Conservation (phyloP, 305 asterid genomes). For the Fraxinus velutina region DNA sequence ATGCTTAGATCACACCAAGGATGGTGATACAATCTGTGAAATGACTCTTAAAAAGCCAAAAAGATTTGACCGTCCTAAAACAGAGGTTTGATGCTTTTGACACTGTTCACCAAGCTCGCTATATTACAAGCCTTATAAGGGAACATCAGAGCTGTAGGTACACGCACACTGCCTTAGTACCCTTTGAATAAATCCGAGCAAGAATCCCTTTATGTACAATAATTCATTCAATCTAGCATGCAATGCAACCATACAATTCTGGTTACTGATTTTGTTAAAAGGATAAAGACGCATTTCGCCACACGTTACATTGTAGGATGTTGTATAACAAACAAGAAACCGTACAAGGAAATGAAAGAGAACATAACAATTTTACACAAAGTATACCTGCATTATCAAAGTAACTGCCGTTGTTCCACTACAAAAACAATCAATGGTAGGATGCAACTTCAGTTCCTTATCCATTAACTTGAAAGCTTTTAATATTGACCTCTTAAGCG, state of each 20-base stretch:
- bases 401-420: slow-evolving; percentile 51
- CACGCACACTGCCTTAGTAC: not conserved
- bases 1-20: not conserved
- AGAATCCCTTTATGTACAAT: not conserved
- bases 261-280: not conserved
- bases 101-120: not conserved
- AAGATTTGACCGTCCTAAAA: not conserved
- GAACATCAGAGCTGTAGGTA: not conserved
- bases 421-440: slow-evolving; percentile 46
- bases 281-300: not conserved
- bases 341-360: not conserved
- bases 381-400: slow-evolving; percentile 38
- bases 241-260: not conserved
- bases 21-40: not conserved
- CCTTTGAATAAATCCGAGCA: not conserved
- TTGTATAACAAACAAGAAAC: not conserved
- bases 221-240: not conserved
- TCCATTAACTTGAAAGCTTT: slow-evolving; percentile 47
- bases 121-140: not conserved
- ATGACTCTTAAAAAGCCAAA: not conserved
- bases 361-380: not conserved
- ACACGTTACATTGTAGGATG: not conserved
- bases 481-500: slow-evolving; percentile 38
- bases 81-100: slow-evolving; percentile 2
- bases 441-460: slow-evolving; percentile 45